Conservation (phyloP, 2,329 filamentous ascomycete genomes). For the Dactylonectria estremocensis region DNA sequence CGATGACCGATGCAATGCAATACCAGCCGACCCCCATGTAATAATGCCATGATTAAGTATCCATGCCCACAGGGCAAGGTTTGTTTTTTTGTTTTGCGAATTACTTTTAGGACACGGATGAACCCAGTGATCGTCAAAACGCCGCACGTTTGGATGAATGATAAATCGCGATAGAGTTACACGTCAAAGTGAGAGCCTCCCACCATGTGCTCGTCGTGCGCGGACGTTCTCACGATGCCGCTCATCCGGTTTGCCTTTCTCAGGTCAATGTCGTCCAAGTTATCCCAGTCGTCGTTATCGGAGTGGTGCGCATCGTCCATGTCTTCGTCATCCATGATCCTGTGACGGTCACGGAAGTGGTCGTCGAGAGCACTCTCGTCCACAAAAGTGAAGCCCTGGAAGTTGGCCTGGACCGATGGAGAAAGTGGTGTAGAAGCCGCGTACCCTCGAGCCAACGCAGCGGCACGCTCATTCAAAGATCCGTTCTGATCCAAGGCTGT, state of each 20-base stretch:
- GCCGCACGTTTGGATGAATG: conserved; percentile 42
- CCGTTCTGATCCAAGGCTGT: conserved; percentile 90
- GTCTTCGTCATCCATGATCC: conserved; percentile 68
- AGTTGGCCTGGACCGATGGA: conserved; percentile 97
- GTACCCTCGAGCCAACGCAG: conserved; percentile 87
- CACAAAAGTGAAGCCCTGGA: conserved; percentile 99
- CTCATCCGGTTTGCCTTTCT: conserved; percentile 74
- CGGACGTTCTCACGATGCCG: conserved; percentile 71
- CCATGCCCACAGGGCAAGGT: conserved; percentile 43
- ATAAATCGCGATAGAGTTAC: conserved; percentile 56
- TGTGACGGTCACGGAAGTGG: conserved; percentile 74
- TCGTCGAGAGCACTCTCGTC: conserved; percentile 96
- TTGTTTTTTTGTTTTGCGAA: conserved; percentile 43
- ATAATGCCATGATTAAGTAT: conserved; percentile 55
- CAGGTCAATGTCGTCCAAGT: conserved; percentile 68
- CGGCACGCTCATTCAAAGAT: conserved; percentile 92
- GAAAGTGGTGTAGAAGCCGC: conserved; percentile 93
- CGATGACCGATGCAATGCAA: conserved; percentile 50
- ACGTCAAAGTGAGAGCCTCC: conserved; percentile 75
- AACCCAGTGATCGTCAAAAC: conserved; percentile 45
- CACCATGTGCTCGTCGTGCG: conserved; percentile 76
- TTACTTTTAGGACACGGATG: conserved; percentile 50
- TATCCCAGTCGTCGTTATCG: conserved; percentile 71
- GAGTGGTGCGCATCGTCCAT: conserved; percentile 70
- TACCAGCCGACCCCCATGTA: conserved; percentile 48